phyloP scores from a whole-genome alignment of 192 early-diverging fungal genomes.

The Pecoramyces ruminantium region DNA sequence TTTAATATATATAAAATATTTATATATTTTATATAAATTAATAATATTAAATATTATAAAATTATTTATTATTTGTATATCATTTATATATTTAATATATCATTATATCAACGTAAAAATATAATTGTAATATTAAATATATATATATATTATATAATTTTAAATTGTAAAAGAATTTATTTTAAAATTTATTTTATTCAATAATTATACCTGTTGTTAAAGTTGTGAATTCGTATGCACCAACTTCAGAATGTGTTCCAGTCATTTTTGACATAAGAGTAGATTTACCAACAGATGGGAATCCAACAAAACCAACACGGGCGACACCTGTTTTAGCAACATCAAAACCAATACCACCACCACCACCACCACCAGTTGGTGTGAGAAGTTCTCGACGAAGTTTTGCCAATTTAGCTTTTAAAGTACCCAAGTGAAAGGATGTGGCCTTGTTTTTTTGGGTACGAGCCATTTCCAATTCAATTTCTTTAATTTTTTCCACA shows the following conservation, averaged over 20 bases:
- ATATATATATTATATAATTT: too few relatives aligned
- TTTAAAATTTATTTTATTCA: too few relatives aligned
- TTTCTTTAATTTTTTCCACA: conserved; percentile 13
- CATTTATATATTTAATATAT: too few relatives aligned
- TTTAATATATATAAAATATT: too few relatives aligned
- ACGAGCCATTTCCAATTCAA: conserved; percentile 35
- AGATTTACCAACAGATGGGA: conserved; percentile 95
- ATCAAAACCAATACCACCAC: conserved; percentile 92
- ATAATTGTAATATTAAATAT: too few relatives aligned
- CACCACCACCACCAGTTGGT: conserved; percentile 67
- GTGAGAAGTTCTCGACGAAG: conserved; percentile 84
- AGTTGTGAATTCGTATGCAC: conserved; percentile 97
- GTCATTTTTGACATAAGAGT: conserved; percentile 96
- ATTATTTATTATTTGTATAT: too few relatives aligned
- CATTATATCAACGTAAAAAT: too few relatives aligned
- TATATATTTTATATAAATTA: too few relatives aligned
- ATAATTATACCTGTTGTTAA: conserved; percentile 68
- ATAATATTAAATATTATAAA: too few relatives aligned
- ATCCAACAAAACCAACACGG: conserved; percentile 91
- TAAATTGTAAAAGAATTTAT: too few relatives aligned
- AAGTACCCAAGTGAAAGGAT: conserved; percentile 19
- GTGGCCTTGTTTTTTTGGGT: conserved; percentile 96
- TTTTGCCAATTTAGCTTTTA: conserved; percentile 97
- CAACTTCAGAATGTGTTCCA: conserved; percentile 84
- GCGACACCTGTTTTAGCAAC: conserved; percentile 98